Percentiles rank a stretch among this genome's conserved stretches.
phyloP scores from a whole-genome alignment of 2,329 filamentous ascomycete species.

The Blastomyces silverae region DNA sequence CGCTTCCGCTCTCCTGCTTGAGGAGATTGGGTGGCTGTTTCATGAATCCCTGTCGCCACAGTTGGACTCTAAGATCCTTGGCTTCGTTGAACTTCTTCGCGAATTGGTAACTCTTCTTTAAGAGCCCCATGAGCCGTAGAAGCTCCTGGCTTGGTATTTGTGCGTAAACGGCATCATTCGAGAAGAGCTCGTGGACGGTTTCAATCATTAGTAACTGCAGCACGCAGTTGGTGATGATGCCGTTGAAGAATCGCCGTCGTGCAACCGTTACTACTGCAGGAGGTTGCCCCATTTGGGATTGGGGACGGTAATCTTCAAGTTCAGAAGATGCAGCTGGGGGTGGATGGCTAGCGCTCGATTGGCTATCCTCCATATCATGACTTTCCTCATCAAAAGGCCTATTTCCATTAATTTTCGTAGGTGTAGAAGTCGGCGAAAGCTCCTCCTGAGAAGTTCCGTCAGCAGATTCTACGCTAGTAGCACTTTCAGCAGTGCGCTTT shows the following conservation, averaged over 20 bases:
- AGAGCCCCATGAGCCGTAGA: constrained; percentile 80
- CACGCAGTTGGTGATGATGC: constrained; percentile 97
- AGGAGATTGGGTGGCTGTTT: constrained; percentile 96
- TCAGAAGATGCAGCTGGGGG: constrained; percentile 36
- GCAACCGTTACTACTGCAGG: constrained; percentile 89
- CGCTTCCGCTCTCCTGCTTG: constrained; percentile 90
- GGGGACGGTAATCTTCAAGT: constrained; percentile 82
- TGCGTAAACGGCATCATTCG: constrained; percentile 88
- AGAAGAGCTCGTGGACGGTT: constrained; percentile 97
- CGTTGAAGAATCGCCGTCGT: constrained; percentile 92
- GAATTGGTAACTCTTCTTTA: constrained; percentile 96
- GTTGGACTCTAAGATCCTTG: constrained; percentile 84
- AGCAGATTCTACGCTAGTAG: constrained; percentile 17
- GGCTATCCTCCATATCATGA: constrained; percentile 30
- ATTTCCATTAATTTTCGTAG: constrained; percentile 27
- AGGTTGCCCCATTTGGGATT: constrained; percentile 70
- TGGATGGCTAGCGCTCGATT: constrained; percentile 22
- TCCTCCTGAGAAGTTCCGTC: constrained; percentile 24
- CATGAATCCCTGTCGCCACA: constrained; percentile 99
- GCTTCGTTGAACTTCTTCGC: constrained; percentile 97
- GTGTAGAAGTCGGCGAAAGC: constrained; percentile 23
- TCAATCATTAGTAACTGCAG: constrained; percentile 98
- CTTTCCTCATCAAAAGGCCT: constrained; percentile 26
- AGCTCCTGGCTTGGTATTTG: constrained; percentile 88
- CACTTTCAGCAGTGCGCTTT: constrained; percentile 29